These are phyloP conservation scores for Coemansia sp. DNA, from an alignment of 192 early-diverging fungal genomes.

Conservation along the genomic window DNA sequence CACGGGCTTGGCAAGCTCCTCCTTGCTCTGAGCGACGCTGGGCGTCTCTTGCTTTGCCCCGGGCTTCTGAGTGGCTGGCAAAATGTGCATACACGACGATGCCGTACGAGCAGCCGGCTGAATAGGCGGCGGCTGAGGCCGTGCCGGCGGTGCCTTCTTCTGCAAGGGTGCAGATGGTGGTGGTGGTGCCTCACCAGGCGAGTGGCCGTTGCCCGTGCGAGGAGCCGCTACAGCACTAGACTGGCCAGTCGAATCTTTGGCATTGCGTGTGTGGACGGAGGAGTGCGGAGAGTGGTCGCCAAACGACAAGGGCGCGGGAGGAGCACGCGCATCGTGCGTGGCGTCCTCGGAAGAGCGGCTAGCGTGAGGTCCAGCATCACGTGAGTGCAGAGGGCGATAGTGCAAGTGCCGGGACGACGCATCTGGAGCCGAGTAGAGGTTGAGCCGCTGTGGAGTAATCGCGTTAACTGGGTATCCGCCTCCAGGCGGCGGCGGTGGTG, in stretches of 20 bases:
- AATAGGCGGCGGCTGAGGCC: not conserved
- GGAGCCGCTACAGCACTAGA: not conserved
- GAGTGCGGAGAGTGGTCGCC: not conserved
- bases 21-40: not conserved
- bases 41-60: not conserved
- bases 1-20: conserved; percentile 66
- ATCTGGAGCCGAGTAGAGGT: conserved; percentile 36
- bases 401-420: conserved; percentile 9
- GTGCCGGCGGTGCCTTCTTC: not conserved
- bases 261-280: not conserved
- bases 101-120: conserved; percentile 1
- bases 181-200: conserved; percentile 6
- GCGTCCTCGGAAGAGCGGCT: not conserved
- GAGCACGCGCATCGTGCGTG: conserved; percentile 8
- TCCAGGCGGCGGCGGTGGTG: conserved; percentile 12
- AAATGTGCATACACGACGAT: conserved; percentile 6
- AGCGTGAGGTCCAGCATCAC: conserved; percentile 4
- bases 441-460: conserved; percentile 55
- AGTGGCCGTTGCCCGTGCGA: conserved; percentile 7
- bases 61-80: conserved; percentile 1
- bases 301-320: conserved; percentile 46
- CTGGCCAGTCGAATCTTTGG: not conserved
- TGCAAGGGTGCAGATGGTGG: not conserved
- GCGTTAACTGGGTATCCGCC: conserved; percentile 41
- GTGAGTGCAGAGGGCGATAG: conserved; percentile 16